A percentile compares a stretch with the other conserved stretches of the same genome.
These are phyloP conservation scores for Medicago lupulina DNA, from an alignment of 306 rosid genomes.

Conservation along the genomic window DNA sequence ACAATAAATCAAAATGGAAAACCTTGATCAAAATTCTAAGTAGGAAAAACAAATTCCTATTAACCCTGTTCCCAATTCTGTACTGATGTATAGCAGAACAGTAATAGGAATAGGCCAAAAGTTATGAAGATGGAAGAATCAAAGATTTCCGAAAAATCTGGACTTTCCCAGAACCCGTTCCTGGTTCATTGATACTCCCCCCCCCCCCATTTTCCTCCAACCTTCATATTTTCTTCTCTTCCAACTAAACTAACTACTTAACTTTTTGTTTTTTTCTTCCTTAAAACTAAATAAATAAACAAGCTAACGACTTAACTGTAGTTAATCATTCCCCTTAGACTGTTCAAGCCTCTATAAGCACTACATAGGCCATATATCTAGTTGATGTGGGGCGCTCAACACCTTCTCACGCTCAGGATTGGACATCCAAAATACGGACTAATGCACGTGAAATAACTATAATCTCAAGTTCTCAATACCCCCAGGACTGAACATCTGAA, in stretches of 20 bases:
- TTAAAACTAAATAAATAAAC: too few species aligned
- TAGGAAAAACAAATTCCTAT: neutral
- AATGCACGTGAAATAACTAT: too few species aligned
- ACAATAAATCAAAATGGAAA: conserved; percentile 15
- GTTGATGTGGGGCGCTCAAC: neutral
- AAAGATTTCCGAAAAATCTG: neutral
- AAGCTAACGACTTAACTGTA: neutral
- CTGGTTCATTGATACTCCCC: neutral
- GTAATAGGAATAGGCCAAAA: neutral
- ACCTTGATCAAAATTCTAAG: neutral
- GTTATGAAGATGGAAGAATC: neutral
- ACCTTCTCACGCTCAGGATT: neutral
- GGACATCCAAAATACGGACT: too few species aligned
- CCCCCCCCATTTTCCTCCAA: neutral
- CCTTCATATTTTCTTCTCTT: neutral
- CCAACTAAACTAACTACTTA: neutral
- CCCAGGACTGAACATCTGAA: too few species aligned
- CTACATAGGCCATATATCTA: neutral
- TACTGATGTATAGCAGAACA: neutral
- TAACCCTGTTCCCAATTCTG: neutral
- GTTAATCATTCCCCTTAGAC: neutral
- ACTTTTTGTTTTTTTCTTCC: too few species aligned
- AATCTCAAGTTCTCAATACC: too few species aligned
- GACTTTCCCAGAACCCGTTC: neutral
- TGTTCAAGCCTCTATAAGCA: neutral